Evolutionary conservation across 257 asterid genomes (phyloP), one percentile per base, ranked within the genome.

Genomic region (Lavandula angustifolia): DNA sequence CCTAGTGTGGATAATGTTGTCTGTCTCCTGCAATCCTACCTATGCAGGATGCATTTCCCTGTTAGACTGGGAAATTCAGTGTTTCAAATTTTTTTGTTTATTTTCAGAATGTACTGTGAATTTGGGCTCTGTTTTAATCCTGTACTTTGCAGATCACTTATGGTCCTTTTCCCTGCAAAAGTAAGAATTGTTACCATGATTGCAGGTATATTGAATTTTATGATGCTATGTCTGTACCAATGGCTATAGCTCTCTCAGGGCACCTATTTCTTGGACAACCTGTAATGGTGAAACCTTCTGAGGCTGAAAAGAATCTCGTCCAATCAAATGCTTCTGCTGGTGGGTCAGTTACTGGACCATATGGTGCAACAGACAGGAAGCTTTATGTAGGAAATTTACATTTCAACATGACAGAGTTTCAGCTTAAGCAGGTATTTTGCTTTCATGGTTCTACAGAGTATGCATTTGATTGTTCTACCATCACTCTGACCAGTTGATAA

Each of bases 211-310:
- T 94, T 78, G 99, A 94, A 79, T 94, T 94, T 76, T 82, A 84
- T 73, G 99, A 94, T 79, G 94, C 78, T 32, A 90, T 94, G 99
- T 87, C 97, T 58, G 99, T 94, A 48, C 99, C 99, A 9, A 86
- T 90, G 96, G 99, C 99, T 38, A 94, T 94, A 61, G 99, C 99
- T 66, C 67, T 90, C 40, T 85, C 95, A 38, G 99, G 99, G 13
- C 99, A 86, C 73, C 86, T 76, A 18, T 90, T 90, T 67, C 91
- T 87, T 76, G 97, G 99, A 46, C 99, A 94, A 76, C 96, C 99
- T 67, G 91, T 94, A 42, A 94, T 94, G 99, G 97, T 89, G n/a
- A 94, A 94, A 75, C 99, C 99, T 60, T 94, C 99, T 1, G 99
- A 94, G 79, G 99, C 99, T 31, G 99, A 94, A 79, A 94, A 94